Evolutionary conservation across 352 stramenopile species (phyloP).

Genomic region (Globisporangium mamillatum): DNA sequence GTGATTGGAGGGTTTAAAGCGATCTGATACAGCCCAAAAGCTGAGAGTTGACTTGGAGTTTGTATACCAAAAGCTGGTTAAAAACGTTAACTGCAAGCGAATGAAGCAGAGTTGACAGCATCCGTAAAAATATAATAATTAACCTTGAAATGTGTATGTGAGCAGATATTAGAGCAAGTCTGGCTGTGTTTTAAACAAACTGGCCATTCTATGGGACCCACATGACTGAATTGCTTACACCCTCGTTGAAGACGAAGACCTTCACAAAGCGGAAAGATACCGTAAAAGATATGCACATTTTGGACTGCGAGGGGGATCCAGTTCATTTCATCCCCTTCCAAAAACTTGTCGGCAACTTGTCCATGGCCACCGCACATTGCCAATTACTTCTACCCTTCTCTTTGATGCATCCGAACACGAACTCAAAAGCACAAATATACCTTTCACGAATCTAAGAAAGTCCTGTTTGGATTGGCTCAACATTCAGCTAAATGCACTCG

Average conservation of each 20-base stretch:
- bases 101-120: not conserved
- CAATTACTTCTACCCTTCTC: not conserved
- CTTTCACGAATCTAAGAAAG: not conserved
- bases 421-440: not conserved
- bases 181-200: not conserved
- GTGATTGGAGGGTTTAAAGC: not conserved
- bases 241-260: not conserved
- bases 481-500: not conserved
- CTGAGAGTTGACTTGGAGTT: not conserved
- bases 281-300: slow-evolving; percentile 2
- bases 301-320: not conserved
- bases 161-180: not conserved
- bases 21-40: not conserved
- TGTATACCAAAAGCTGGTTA: not conserved
- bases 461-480: not conserved
- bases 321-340: not conserved
- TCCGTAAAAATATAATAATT: not conserved
- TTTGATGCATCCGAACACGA: not conserved
- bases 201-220: not conserved
- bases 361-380: not conserved
- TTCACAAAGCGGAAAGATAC: not conserved
- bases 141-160: not conserved
- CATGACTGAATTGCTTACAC: not conserved
- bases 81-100: not conserved
- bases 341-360: not conserved